phyloP scores from a whole-genome alignment of 2,329 filamentous ascomycete species.

The Aspergillus pseudoglaucus region DNA sequence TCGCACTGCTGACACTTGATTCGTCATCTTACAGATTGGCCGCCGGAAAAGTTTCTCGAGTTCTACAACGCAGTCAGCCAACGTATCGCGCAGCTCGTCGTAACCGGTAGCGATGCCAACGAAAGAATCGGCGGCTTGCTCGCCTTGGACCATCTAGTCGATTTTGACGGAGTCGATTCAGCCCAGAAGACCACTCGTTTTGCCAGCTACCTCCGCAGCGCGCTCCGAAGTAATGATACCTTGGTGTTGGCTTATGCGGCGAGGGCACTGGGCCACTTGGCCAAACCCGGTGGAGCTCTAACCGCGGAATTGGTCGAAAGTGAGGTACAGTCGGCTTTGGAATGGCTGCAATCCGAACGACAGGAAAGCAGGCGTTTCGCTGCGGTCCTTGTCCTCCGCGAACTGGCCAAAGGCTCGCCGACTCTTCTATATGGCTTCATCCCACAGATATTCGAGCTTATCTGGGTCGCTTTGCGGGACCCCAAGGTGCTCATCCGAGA shows the following conservation, averaged over 20 bases:
- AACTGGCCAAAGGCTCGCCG: slow-evolving; percentile 85
- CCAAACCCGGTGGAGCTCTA: slow-evolving; percentile 83
- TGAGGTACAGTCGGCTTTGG: slow-evolving; percentile 90
- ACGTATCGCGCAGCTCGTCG: slow-evolving; percentile 65
- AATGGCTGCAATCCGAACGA: slow-evolving; percentile 93
- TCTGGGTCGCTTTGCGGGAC: slow-evolving; percentile 91
- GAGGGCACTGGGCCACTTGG: slow-evolving; percentile 80
- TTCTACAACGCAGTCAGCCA: slow-evolving; percentile 62
- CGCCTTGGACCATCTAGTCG: slow-evolving; percentile 85
- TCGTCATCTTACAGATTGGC: slow-evolving; percentile 56
- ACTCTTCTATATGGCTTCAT: slow-evolving; percentile 95
- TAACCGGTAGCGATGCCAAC: slow-evolving; percentile 76
- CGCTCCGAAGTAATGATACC: slow-evolving; percentile 85
- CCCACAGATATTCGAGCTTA: slow-evolving; percentile 87
- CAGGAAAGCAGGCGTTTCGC: slow-evolving; percentile 91
- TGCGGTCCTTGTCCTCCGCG: slow-evolving; percentile 81
- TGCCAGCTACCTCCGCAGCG: slow-evolving; percentile 78
- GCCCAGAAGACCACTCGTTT: slow-evolving; percentile 93
- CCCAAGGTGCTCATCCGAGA: slow-evolving; percentile 84
- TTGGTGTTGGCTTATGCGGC: slow-evolving; percentile 86
- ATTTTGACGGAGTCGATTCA: slow-evolving; percentile 91
- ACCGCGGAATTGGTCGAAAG: slow-evolving; percentile 95
- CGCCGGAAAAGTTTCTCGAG: slow-evolving; percentile 68
- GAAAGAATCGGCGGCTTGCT: slow-evolving; percentile 89
- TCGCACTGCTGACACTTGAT: background rate